A percentile compares a stretch with the other conserved stretches of the same genome.
These are phyloP conservation scores for Fusarium zealandicum DNA, from an alignment of 2,329 filamentous ascomycete species.

Conservation along the genomic window DNA sequence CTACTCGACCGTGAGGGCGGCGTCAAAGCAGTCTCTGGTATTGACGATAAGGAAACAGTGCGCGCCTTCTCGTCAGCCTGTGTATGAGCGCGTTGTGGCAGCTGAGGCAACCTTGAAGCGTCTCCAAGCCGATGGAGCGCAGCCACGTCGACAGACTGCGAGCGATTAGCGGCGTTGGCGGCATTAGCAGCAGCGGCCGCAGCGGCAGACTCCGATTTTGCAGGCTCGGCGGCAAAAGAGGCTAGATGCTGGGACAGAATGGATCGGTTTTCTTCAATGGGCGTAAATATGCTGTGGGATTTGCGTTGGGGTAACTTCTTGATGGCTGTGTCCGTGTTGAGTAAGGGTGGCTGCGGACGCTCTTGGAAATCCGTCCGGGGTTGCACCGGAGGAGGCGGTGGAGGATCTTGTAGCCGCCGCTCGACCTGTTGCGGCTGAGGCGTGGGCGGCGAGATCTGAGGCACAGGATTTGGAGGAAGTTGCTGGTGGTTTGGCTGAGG, in stretches of 20 bases:
- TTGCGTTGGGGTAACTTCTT: constrained; percentile 77
- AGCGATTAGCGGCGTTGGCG: constrained; percentile 52
- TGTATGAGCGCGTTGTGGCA: constrained; percentile 58
- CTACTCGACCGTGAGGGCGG: constrained; percentile 83
- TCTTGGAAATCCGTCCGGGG: constrained; percentile 58
- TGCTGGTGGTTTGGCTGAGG: constrained; percentile 64
- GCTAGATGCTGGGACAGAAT: constrained; percentile 85
- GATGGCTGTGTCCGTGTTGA: constrained; percentile 61
- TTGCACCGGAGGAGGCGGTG: constrained; percentile 60
- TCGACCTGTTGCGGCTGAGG: constrained; percentile 52
- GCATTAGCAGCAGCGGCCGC: constrained; percentile 40
- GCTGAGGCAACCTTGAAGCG: constrained; percentile 61
- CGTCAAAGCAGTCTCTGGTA: constrained; percentile 69
- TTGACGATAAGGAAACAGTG: constrained; percentile 64
- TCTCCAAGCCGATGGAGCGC: constrained; percentile 60
- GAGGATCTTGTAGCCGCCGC: constrained; percentile 58
- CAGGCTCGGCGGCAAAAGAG: constrained; percentile 65
- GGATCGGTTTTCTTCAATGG: constrained; percentile 91
- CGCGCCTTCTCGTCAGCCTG: constrained; percentile 56
- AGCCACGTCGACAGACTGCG: constrained; percentile 71
- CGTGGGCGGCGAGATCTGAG: constrained; percentile 61
- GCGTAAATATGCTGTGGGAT: constrained; percentile 94
- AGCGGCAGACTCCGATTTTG: constrained; percentile 48
- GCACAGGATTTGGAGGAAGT: constrained; percentile 55
- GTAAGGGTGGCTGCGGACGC: constrained; percentile 53